Evolutionary conservation across 139 green algal species (phyloP).

Genomic region (Dunaliella sp.): DNA sequence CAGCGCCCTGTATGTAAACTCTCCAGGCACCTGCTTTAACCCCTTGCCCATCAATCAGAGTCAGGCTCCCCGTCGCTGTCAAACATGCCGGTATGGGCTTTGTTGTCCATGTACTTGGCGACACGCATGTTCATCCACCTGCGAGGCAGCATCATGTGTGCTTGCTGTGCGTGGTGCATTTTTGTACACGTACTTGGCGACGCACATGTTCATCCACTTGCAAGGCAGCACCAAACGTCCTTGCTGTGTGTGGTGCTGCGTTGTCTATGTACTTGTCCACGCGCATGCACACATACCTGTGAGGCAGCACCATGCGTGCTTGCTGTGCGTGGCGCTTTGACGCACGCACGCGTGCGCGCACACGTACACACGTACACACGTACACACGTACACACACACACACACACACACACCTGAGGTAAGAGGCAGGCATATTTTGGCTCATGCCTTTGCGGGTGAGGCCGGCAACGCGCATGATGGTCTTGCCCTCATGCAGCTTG

Average conservation of each 20-base stretch:
- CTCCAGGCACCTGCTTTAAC: too few species aligned
- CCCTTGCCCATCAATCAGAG: background rate
- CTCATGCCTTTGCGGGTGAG: constrained; percentile 9
- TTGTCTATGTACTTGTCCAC: constrained; percentile 24
- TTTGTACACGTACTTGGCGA: constrained; percentile 23
- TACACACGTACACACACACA: background rate
- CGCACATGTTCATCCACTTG: constrained; percentile 18
- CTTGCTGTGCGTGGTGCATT: too few species aligned
- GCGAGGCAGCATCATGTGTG: background rate
- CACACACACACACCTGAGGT: background rate
- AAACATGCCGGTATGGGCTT: constrained; percentile 3
- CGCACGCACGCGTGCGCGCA: background rate
- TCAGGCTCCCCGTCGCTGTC: background rate
- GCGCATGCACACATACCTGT: constrained; percentile 11
- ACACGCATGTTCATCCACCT: constrained; percentile 20
- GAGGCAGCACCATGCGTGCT: background rate
- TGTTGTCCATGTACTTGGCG: constrained; percentile 26
- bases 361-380: background rate
- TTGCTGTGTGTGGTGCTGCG: too few species aligned
- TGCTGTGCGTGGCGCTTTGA: too few species aligned
- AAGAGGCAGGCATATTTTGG: background rate
- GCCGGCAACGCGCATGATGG: constrained; percentile 20
- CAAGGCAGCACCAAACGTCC: background rate
- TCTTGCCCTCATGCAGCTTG: constrained; percentile 29
- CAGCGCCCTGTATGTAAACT: too few species aligned